Evolutionary conservation across 2,329 filamentous ascomycete species (phyloP), one percentile per base, ranked within the genome.

Genomic region (Phialocephala sp.): DNA sequence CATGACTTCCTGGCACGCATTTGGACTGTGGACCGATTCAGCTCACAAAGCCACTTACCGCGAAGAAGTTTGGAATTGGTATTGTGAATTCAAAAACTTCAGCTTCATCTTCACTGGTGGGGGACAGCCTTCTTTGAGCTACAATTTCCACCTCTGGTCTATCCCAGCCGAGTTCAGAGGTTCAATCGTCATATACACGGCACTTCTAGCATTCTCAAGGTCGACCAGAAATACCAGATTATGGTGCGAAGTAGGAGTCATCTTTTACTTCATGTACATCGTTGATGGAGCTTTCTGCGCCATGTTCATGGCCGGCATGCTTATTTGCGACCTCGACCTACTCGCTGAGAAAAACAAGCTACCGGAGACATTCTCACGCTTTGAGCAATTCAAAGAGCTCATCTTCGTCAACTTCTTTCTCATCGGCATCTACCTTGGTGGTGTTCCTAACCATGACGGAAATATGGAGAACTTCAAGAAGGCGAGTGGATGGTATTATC

Each of bases 261-360:
- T 87, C 22, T 79, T 81, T 68, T 92, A 91, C 77, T 90, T 90
- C 72, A 79, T 91, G 73, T 91, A 89, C 74, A 83, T 91, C 60
- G 83, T 83, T 3, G 89, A 92, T 73, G 89, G 87, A 27, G 86
- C 83, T 76, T 87, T 86, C 72, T 85, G 84, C 69, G 81, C 87
- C 18, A 80, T 88, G 76, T 90, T 90, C 73, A 76, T 84, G 14
- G 77, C 81, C 0, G 88, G 88, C 24, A 87, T 89, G 84, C 76
- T 89, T 3, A 80, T 89, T 14, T 84, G 83, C 74, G 87, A 90
- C 65, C 76, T 90, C 36, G 87, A 90, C 69, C 72, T 86, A 5
- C 80, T 89, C 1, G 82, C 84, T 0, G 77, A 76, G 55, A 78
- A 77, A 54, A 79, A 81, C 43, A 79, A 85, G 45, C 80, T 89